These are phyloP conservation scores for Mycena alexandri DNA, from an alignment of 768 basidiomycete species.

Conservation along the genomic window DNA sequence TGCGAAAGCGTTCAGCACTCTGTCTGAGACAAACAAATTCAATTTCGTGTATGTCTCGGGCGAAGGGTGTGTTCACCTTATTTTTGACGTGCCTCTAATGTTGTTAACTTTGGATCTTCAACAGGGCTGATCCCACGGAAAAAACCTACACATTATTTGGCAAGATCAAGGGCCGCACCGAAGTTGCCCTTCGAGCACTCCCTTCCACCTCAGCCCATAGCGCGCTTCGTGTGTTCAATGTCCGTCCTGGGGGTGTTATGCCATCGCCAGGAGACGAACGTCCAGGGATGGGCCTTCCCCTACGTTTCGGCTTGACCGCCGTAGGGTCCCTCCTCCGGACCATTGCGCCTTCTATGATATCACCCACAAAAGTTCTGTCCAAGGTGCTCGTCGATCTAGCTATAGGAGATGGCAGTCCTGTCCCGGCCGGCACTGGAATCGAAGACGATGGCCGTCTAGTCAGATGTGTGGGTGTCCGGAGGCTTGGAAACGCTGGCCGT, in stretches of 20 bases:
- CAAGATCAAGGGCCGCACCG: conserved; percentile 44
- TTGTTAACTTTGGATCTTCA: background rate
- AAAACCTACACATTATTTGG: conserved; percentile 39
- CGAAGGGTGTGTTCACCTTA: conserved; percentile 31
- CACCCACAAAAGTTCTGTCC: conserved; percentile 39
- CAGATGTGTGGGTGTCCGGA: conserved; percentile 24
- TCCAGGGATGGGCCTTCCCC: background rate
- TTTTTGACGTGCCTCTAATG: background rate
- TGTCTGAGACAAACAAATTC: conserved; percentile 42
- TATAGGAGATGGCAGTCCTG: conserved; percentile 41
- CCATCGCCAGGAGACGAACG: conserved; percentile 17
- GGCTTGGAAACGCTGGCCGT: background rate
- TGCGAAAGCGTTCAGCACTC: conserved; percentile 40
- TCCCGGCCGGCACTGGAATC: conserved; percentile 39
- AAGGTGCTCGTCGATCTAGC: conserved; percentile 40
- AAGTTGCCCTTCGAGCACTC: conserved; percentile 38
- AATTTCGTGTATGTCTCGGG: conserved; percentile 48
- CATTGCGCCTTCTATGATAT: conserved; percentile 29
- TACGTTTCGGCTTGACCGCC: background rate
- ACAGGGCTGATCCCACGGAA: conserved; percentile 43
- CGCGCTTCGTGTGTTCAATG: conserved; percentile 40
- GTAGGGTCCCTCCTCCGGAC: background rate
- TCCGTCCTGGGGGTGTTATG: conserved; percentile 40
- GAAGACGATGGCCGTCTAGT: conserved; percentile 39
- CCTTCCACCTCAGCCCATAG: conserved; percentile 17